Percentiles rank a stretch among this genome's conserved stretches.
These are phyloP conservation scores for Alternaria burnsii DNA, from an alignment of 2,329 filamentous ascomycete species.

Conservation along the genomic window DNA sequence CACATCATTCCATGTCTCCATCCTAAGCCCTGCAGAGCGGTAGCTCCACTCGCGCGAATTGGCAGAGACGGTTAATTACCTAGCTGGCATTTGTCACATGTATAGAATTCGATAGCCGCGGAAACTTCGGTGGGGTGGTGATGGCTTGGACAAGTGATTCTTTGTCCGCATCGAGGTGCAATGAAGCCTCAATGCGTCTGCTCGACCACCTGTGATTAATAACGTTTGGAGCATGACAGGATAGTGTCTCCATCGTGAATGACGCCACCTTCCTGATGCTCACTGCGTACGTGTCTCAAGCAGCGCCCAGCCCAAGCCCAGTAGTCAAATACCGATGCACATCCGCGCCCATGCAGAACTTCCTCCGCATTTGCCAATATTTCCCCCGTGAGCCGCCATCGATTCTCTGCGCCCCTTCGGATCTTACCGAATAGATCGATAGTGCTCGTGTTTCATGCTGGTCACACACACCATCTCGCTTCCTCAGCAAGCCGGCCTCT, in stretches of 20 bases:
- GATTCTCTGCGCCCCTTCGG: constrained; percentile 15
- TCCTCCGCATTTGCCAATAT: constrained; percentile 10
- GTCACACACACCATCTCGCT: constrained; percentile 21
- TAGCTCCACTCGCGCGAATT: constrained; percentile 13
- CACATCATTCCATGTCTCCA: constrained; percentile 3
- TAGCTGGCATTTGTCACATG: constrained; percentile 13
- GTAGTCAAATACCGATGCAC: constrained; percentile 17
- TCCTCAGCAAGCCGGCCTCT: constrained; percentile 24
- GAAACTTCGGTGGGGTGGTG: not conserved
- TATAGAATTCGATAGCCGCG: constrained; percentile 15
- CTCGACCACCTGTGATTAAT: constrained; percentile 4
- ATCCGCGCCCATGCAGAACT: constrained; percentile 1
- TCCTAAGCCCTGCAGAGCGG: constrained; percentile 4
- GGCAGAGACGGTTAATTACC: constrained; percentile 18
- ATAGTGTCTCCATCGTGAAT: not conserved
- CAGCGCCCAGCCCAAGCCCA: constrained; percentile 10
- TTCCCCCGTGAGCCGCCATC: constrained; percentile 15
- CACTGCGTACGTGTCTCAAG: constrained; percentile 14
- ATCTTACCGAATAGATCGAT: constrained; percentile 25
- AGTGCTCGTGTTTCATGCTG: constrained; percentile 20
- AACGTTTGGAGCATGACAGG: not conserved
- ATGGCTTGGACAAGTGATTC: constrained; percentile 12
- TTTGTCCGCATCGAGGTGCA: constrained; percentile 1
- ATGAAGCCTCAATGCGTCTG: constrained; percentile 5
- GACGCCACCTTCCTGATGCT: constrained; percentile 15